phyloP scores from a whole-genome alignment of 140 eudicot species.

The Oenanthe javanica region DNA sequence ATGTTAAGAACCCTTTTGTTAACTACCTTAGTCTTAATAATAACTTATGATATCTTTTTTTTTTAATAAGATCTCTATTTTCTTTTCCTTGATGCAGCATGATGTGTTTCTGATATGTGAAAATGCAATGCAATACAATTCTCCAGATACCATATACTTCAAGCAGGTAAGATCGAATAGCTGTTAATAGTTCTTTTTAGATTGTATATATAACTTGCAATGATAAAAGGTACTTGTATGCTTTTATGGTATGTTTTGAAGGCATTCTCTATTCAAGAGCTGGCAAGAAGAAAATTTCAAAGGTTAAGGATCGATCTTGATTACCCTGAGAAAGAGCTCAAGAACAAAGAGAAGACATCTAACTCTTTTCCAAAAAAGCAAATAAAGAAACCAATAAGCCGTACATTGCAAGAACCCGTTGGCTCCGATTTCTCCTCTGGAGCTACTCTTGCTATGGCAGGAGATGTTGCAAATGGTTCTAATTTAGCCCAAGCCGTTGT shows the following conservation, averaged over 20 bases:
- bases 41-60: not conserved
- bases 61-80: constrained; percentile 16
- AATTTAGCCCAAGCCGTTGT: constrained; percentile 31
- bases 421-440: constrained; percentile 74
- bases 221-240: constrained; percentile 23
- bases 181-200: not conserved
- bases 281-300: constrained; percentile 66
- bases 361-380: constrained; percentile 46
- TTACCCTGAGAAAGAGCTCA: constrained; percentile 55
- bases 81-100: constrained; percentile 37
- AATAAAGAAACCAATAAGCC: constrained; percentile 39
- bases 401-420: constrained; percentile 43
- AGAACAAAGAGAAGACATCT: constrained; percentile 44
- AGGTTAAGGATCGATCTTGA: constrained; percentile 43
- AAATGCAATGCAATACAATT: constrained; percentile 94
- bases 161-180: constrained; percentile 59
- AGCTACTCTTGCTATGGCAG: constrained; percentile 49
- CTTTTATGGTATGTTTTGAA: constrained; percentile 26
- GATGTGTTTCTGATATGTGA: constrained; percentile 77
- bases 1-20: not conserved
- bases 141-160: constrained; percentile 78
- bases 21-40: not conserved
- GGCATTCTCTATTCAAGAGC: constrained; percentile 95
- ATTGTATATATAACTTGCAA: constrained; percentile 10
- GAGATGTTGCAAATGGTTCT: constrained; percentile 37